phyloP scores from a whole-genome alignment of 352 stramenopile species.

The Discostella stelligera region DNA sequence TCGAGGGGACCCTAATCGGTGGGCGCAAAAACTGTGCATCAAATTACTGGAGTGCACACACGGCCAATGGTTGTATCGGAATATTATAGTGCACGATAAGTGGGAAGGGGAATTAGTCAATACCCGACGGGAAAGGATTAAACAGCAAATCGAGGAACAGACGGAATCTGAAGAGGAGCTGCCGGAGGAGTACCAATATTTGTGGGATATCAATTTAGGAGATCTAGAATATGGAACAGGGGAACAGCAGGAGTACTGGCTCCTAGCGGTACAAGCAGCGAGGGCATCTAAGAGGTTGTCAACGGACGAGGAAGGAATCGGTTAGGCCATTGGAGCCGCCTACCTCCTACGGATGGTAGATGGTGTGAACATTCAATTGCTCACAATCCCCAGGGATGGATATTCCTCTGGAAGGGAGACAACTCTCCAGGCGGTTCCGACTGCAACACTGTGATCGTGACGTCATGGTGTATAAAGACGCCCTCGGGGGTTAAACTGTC shows the following conservation, averaged over 20 bases:
- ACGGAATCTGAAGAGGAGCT: not conserved
- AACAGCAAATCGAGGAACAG: constrained; percentile 18
- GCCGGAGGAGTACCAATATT: too few species aligned
- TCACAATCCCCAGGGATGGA: not conserved
- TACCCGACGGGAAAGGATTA: constrained; percentile 12
- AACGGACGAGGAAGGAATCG: not conserved
- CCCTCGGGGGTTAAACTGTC: constrained; percentile 4
- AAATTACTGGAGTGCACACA: constrained; percentile 18
- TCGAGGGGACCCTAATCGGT: not conserved
- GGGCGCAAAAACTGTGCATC: not conserved
- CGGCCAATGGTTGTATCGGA: constrained; percentile 16
- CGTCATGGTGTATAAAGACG: not conserved
- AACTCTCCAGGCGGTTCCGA: too few species aligned
- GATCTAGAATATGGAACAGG: not conserved
- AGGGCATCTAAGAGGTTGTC: not conserved
- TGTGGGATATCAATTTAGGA: too few species aligned
- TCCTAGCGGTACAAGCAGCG: constrained; percentile 7
- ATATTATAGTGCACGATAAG: constrained; percentile 16
- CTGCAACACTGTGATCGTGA: not conserved
- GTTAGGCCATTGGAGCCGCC: not conserved
- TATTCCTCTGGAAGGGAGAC: not conserved
- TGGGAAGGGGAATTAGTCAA: not conserved
- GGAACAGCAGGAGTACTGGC: constrained; percentile 23
- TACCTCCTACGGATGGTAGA: not conserved
- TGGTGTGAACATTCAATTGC: not conserved